These are phyloP conservation scores for Fagus sylvatica DNA, from an alignment of 306 rosid genomes.

Conservation along the genomic window DNA sequence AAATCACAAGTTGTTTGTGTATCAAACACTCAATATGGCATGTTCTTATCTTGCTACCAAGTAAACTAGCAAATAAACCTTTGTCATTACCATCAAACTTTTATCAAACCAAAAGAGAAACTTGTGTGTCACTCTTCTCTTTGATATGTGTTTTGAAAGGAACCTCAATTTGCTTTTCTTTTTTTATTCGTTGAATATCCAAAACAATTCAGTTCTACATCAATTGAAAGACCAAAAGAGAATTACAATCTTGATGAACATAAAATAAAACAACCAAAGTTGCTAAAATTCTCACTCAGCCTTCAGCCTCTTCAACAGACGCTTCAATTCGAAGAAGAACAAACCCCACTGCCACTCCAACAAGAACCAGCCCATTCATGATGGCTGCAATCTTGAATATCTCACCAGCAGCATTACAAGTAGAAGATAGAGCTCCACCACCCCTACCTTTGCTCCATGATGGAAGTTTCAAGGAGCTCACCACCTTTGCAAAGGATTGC, in stretches of 20 bases:
- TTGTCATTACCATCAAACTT: background rate
- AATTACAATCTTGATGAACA: conserved; percentile 25
- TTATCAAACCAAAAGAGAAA: background rate
- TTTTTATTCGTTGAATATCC: no score
- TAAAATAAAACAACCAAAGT: conserved; percentile 12
- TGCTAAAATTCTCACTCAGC: conserved; percentile 42
- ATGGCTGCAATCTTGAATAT: conserved; percentile 77
- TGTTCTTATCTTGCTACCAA: no score
- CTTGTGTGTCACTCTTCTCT: background rate
- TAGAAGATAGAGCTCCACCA: conserved; percentile 65
- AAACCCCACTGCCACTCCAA: conserved; percentile 88
- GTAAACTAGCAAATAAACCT: no score
- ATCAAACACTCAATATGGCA: no score
- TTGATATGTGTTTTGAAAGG: background rate
- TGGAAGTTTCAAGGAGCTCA: conserved; percentile 57
- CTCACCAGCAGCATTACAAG: conserved; percentile 72
- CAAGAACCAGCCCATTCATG: conserved; percentile 63
- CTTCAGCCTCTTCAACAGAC: conserved; percentile 45
- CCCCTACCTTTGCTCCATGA: conserved; percentile 38
- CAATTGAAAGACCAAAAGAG: conserved; percentile 32
- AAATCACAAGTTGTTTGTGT: no score
- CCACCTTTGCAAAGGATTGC: conserved; percentile 62
- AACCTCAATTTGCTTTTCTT: background rate
- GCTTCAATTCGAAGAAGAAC: conserved; percentile 87
- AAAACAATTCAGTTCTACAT: conserved; percentile 23